Conservation (phyloP, 2,329 filamentous ascomycete species). For the Didymella pomorum region DNA sequence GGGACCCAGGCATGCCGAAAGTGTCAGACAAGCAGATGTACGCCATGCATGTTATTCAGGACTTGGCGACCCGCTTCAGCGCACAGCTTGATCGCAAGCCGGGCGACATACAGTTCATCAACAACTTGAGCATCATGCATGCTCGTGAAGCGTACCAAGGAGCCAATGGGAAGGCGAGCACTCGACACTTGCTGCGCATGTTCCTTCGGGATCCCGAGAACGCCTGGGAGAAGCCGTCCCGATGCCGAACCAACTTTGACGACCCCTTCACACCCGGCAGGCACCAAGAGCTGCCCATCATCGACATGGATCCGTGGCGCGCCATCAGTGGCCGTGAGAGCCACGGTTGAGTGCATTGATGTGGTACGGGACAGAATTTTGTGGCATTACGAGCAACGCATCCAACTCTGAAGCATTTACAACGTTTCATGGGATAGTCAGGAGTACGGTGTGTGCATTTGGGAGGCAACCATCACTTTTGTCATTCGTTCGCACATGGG, state of each 20-base stretch:
- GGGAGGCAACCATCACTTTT: constrained; percentile 8
- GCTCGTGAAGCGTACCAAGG: constrained; percentile 46
- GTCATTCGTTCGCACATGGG: constrained; percentile 2
- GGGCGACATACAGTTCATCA: constrained; percentile 50
- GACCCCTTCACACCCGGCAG: constrained; percentile 44
- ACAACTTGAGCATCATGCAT: constrained; percentile 50
- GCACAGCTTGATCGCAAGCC: constrained; percentile 44
- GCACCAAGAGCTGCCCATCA: constrained; percentile 43
- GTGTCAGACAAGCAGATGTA: constrained; percentile 41
- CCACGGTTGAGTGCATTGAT: constrained; percentile 39
- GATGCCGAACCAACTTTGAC: constrained; percentile 41
- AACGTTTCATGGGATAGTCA: constrained; percentile 9
- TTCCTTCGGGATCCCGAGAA: constrained; percentile 48
- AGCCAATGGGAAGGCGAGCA: constrained; percentile 33
- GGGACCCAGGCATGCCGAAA: constrained; percentile 41
- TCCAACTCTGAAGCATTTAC: constrained; percentile 9
- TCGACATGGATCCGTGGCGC: constrained; percentile 49
- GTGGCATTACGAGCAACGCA: constrained; percentile 1
- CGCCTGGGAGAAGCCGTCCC: constrained; percentile 45
- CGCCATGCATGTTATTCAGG: constrained; percentile 42
- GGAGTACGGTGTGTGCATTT: constrained; percentile 17
- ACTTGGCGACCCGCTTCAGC: constrained; percentile 40
- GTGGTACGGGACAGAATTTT: neutral
- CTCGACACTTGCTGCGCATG: constrained; percentile 49
- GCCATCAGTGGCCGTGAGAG: constrained; percentile 50